Evolutionary conservation across 2,329 filamentous ascomycete species (phyloP).

Genomic region (Claviceps humidiphila): DNA sequence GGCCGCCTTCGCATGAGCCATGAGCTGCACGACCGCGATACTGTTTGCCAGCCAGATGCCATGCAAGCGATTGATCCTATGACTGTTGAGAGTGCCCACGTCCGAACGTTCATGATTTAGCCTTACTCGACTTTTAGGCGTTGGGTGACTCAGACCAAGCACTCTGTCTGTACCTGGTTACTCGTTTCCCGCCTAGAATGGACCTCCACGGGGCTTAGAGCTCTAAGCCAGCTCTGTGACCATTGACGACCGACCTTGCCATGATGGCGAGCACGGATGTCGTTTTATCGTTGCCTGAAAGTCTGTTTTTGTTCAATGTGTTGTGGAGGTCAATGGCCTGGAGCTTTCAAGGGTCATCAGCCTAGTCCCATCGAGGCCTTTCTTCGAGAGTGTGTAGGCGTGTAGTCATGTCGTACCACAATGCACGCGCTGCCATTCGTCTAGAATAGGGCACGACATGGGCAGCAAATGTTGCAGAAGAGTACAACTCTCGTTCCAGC

Average conservation of each 20-base stretch:
- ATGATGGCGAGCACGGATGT: neutral
- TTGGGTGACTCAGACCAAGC: neutral
- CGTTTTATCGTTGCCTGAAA: neutral
- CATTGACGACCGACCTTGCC: neutral
- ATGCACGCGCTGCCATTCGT: neutral
- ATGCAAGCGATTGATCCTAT: slow-evolving; percentile 12
- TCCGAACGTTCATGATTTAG: neutral
- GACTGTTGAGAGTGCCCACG: neutral
- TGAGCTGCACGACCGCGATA: slow-evolving; percentile 7
- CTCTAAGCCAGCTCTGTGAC: slow-evolving; percentile 6
- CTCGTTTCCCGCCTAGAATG: neutral
- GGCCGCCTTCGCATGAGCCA: slow-evolving; percentile 7
- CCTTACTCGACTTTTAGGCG: neutral
- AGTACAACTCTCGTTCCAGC: neutral
- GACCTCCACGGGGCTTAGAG: slow-evolving; percentile 6
- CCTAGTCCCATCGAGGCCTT: neutral
- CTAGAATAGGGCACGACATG: neutral
- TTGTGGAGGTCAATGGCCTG: neutral
- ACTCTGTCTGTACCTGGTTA: neutral
- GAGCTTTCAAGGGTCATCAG: neutral
- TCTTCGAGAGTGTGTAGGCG: neutral
- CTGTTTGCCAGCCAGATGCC: slow-evolving; percentile 8
- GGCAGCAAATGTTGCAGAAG: neutral
- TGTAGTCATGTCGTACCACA: neutral
- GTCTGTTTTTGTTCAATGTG: neutral